phyloP scores from a whole-genome alignment of 2,329 filamentous ascomycete genomes.

The Stachybotrys echinatus region DNA sequence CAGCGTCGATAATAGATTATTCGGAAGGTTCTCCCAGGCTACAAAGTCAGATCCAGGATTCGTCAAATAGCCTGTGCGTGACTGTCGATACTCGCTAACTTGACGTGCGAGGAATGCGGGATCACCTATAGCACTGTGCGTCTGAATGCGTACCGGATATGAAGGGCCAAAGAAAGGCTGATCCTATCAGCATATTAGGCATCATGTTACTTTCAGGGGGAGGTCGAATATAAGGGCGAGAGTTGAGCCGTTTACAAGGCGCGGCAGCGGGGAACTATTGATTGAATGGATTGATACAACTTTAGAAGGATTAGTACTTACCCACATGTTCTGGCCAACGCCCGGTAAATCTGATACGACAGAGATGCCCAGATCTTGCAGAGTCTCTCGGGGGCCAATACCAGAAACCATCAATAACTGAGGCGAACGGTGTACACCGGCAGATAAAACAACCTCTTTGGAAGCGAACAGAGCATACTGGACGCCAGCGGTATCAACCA shows the following conservation, averaged over 20 bases:
- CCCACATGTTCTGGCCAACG: conserved; percentile 64
- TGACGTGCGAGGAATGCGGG: background rate
- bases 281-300: no score
- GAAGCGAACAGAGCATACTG: background rate
- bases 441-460: background rate
- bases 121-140: no score
- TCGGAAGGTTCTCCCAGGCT: background rate
- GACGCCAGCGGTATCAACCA: background rate
- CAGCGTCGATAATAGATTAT: background rate
- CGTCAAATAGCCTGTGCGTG: conserved; percentile 35
- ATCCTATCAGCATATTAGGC: no score
- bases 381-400: conserved; percentile 24
- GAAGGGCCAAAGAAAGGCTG: no score
- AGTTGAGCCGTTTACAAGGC: no score
- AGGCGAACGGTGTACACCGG: conserved; percentile 23
- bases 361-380: conserved; percentile 34
- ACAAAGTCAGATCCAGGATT: conserved; percentile 23
- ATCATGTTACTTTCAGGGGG: no score
- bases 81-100: background rate
- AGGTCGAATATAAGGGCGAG: no score
- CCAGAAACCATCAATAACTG: conserved; percentile 30
- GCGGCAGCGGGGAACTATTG: no score
- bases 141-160: no score
- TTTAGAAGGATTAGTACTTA: background rate
- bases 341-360: conserved; percentile 51